Base-by-base conservation (phyloP, 805 yeast genomes). In the Helenozyma rhizophorensis region DNA sequence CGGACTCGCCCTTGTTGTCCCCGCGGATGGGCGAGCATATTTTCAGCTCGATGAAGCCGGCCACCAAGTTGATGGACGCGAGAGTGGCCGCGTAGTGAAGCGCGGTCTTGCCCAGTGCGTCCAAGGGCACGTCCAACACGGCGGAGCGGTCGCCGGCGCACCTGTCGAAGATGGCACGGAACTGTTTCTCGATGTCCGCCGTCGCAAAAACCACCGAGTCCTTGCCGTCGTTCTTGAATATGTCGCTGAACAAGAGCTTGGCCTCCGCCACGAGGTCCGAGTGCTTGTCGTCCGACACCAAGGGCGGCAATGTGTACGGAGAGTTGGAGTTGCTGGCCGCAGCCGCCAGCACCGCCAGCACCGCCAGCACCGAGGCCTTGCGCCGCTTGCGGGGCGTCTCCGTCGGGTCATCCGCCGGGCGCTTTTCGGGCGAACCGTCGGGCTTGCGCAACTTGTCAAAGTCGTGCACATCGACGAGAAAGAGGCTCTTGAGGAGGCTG, bases 221-320 rank as follows among this genome's bases (percentile, higher is more conserved):
- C 21, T 50, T 54, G 21, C 53, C 54, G 31, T 60, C 63, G 14
- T 40, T 40, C 41, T 63, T 66, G 49, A 66, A 66, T 6, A 62
- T 49, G 22, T 60, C 64, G 24, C 62, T 47, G 33, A 58, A 56
- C 32, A 52, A 53, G 30, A 45, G 37, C 43, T 62, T 66, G 15
- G 62, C 48, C 11, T 61, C 65, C 22, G 60, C 47, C 5, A 51
- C 45, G 15, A 57, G 33, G 5, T 61, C 65, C 3, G 45, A 48
- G 10, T 62, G 54, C 11, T 51, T 58, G 14, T 55, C 49, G 10
- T 58, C 44, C 11, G 74, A 28, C 9, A 30, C 27, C 32, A 32
- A 46, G 12, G 83, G 81, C 21, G 66, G 68, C 28, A 76, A 47
- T 0, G 81, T 58, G 47, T 56, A 70, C 3, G 78, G 78, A 18